Base-by-base conservation (phyloP, 208 protist species). In the Leishmania lainsoni region DNA sequence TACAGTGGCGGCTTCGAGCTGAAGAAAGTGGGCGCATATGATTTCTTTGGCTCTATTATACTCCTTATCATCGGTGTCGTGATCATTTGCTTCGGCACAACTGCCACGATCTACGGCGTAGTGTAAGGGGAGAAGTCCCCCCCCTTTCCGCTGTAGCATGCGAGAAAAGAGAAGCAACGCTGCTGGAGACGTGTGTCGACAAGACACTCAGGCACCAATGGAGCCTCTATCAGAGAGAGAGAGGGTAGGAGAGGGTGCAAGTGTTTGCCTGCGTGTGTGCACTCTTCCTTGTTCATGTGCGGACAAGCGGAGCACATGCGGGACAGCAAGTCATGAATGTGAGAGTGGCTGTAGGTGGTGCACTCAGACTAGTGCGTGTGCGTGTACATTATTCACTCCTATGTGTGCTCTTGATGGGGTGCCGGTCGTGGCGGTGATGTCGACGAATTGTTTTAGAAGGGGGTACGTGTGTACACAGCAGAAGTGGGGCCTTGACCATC, bases 1-100 rank as follows among this genome's bases (percentile, higher is more conserved):
- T 92, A 94, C 81, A 72, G 81, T n/a, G 89, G 90, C 17, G 81
- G 69, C 63, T 92, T 91, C 75, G 84, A 79, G 14, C 17, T 84
- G 51, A 58, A 78, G 52, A 79, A 79, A n/a, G 86, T 89, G n/a
- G 87, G 89, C 66, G 48, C 63, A 17, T 88, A 83, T 52, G 61
- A 92, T 70, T 93, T 80, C 80, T 82, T 83, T 54, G 83, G 86
- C 20, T 81, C 88, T 8, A 79, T 88, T 16, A 0, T 86, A 1
- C 78, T 95, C 14, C 84, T 95, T 17, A 0, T 93, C 5, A 68
- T 72, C 51, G 90, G 90, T n/a, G 81, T 95, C 14, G 77, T 84
- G 26, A 76, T 88, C 56, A 86, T 92, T 83, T 81, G 84, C 61
- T 93, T 95, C 83, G 92, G 92, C 35, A 93, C 89, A 42, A 87